Evolutionary conservation across 108 stramenopile species (phyloP).

Genomic region (Cyclotella cryptica): DNA sequence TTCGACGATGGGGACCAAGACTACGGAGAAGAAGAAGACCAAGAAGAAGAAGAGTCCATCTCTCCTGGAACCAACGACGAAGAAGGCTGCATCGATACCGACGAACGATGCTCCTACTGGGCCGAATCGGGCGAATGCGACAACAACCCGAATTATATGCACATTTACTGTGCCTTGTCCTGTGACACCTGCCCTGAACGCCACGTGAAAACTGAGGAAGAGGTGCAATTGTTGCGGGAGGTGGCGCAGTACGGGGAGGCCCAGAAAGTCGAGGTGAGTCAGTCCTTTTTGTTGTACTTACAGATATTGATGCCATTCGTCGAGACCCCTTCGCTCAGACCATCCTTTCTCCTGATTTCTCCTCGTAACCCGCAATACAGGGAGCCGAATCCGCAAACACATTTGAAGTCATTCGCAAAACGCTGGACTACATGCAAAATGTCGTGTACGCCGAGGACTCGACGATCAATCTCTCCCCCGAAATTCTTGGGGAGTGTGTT

Average conservation of each 20-base stretch:
- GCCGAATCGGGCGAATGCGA: conserved; percentile 5
- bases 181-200: conserved; percentile 40
- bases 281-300: background rate
- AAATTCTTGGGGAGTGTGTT: conserved; percentile 56
- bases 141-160: conserved; percentile 16
- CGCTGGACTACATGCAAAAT: conserved; percentile 73
- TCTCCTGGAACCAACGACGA: background rate
- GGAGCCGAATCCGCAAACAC: conserved; percentile 55
- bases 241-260: conserved; percentile 62
- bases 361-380: background rate
- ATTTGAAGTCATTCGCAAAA: conserved; percentile 56
- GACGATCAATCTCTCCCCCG: conserved; percentile 37
- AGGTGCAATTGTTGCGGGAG: conserved; percentile 35
- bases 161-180: conserved; percentile 22
- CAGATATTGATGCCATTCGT: background rate
- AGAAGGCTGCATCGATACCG: conserved; percentile 2
- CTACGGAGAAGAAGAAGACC: background rate
- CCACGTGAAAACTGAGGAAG: conserved; percentile 33
- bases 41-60: background rate
- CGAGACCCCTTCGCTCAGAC: background rate
- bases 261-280: conserved; percentile 43
- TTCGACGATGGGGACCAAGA: background rate
- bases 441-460: conserved; percentile 31
- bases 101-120: conserved; percentile 11
- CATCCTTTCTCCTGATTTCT: background rate